Conservation (phyloP, 1,139 yeast species). For the Suhomyces maxii region DNA sequence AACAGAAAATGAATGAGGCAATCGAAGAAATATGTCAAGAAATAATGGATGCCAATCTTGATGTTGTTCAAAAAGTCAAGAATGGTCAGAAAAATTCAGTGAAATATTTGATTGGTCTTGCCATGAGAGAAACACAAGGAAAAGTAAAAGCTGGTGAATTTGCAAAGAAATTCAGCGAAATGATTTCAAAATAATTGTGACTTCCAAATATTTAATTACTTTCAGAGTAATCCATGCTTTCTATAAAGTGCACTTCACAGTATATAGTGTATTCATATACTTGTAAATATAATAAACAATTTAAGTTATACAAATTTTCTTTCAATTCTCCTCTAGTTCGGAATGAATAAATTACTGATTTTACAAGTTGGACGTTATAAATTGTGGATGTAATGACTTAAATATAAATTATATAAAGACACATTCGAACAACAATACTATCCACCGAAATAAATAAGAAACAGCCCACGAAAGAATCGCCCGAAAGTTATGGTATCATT, state of each 20-base stretch:
- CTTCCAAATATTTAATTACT: no score
- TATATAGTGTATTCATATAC: not conserved
- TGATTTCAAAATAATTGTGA: constrained; percentile 6
- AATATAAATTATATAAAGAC: no score
- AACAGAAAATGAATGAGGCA: constrained; percentile 41
- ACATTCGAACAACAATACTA: no score
- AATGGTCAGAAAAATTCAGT: constrained; percentile 65
- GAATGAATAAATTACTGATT: no score
- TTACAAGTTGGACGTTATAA: no score
- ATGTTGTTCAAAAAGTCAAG: constrained; percentile 56
- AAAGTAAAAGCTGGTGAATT: constrained; percentile 54
- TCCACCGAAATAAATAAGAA: no score
- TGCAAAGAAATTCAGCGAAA: constrained; percentile 40
- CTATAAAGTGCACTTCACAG: not conserved
- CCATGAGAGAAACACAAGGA: constrained; percentile 78
- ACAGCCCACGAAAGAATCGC: no score
- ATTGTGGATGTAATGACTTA: no score
- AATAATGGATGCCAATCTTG: constrained; percentile 52
- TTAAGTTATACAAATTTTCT: not conserved
- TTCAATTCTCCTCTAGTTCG: no score
- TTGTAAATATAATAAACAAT: not conserved
- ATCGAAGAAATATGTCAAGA: constrained; percentile 52
- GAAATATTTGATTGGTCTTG: constrained; percentile 79
- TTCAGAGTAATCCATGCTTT: no score
- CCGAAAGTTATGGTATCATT: no score